Base-by-base conservation (phyloP, 371 early-diverging fungal genomes). In the Apophysomyces ossiformis region DNA sequence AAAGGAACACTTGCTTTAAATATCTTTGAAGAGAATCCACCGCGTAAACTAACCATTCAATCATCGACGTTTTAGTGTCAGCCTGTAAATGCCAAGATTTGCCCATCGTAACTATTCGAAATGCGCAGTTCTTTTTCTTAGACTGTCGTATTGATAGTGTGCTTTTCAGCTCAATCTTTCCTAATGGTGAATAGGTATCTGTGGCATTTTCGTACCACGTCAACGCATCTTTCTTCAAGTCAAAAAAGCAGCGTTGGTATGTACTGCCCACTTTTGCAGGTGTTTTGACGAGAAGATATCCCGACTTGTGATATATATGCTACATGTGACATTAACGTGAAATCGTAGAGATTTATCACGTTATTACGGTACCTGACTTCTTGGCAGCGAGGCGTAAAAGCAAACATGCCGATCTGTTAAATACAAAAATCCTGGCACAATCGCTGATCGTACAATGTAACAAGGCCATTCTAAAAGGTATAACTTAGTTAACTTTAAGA, bases 351-450 rank as follows among this genome's bases (percentile, higher is more conserved):
- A 12, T 13, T 57, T 9, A 41, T 47, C 44, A 38, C 15, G 54
- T n/a, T 46, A 39, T 37, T 54, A 16, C 37, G 50, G 63, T 78
- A 85, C 86, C 69, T 78, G 75, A 39, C 73, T 82, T 16, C 78
- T 66, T 1, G 88, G 90, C 5, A 93, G 72, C 3, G 84, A 78
- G 36, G 92, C 90, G 72, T 89, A 89, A 70, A 92, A 94, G 61
- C 90, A 90, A 6, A 93, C 71, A 59, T 89, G 88, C 7, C 80
- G 70, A n/a, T 87, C 80, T 0, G 90, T 90, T 38, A 93, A 64
- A 69, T 89, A 94, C 71, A 94, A 74, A 43, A 79, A 79, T 5
- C 93, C 94, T 43, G 87, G 85, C 2, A 92, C 82, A 59, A 91
- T 76, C 1, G 91, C 89, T 9, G 89, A 85, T 4, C 87, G 81